phyloP scores from a whole-genome alignment of 352 stramenopile genomes.

The Globisporangium splendens region DNA sequence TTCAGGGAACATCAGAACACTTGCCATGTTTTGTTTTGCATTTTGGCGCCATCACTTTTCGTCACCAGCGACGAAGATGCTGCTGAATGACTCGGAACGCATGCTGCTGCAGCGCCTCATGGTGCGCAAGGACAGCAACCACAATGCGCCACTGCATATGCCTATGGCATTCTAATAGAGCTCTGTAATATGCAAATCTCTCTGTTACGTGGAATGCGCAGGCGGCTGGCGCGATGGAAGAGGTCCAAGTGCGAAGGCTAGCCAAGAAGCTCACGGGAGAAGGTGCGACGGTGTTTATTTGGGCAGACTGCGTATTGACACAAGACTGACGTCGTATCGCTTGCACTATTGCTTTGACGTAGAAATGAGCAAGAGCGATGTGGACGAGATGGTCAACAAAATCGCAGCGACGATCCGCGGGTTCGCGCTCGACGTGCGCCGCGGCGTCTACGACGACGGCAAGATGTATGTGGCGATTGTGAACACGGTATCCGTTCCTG shows the following conservation, averaged over 20 bases:
- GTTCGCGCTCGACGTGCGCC: slow-evolving; percentile 72
- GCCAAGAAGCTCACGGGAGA: slow-evolving; percentile 60
- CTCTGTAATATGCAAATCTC: not conserved
- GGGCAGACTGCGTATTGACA: not conserved
- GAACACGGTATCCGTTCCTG: slow-evolving; percentile 51
- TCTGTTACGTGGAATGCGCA: slow-evolving; percentile 10
- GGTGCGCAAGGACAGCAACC: slow-evolving; percentile 20
- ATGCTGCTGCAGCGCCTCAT: slow-evolving; percentile 80
- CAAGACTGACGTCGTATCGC: not conserved
- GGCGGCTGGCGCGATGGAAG: slow-evolving; percentile 65
- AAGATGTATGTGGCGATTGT: slow-evolving; percentile 79
- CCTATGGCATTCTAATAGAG: too few relatives aligned
- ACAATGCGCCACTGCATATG: too few relatives aligned
- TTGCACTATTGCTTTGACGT: not conserved
- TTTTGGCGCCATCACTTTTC: slow-evolving; percentile 20
- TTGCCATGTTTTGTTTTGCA: not conserved
- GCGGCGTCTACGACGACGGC: slow-evolving; percentile 77
- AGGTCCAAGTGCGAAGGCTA: slow-evolving; percentile 49
- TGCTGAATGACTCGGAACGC: slow-evolving; percentile 60
- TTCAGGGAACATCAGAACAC: not conserved
- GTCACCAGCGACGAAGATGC: slow-evolving; percentile 17
- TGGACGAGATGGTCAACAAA: slow-evolving; percentile 65
- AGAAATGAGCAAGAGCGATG: slow-evolving; percentile 51
- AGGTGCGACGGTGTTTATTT: slow-evolving; percentile 25
- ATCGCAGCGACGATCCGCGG: slow-evolving; percentile 52